Base-by-base conservation (phyloP, 2,329 filamentous ascomycete species). In the Paraconiothyrium sp. region DNA sequence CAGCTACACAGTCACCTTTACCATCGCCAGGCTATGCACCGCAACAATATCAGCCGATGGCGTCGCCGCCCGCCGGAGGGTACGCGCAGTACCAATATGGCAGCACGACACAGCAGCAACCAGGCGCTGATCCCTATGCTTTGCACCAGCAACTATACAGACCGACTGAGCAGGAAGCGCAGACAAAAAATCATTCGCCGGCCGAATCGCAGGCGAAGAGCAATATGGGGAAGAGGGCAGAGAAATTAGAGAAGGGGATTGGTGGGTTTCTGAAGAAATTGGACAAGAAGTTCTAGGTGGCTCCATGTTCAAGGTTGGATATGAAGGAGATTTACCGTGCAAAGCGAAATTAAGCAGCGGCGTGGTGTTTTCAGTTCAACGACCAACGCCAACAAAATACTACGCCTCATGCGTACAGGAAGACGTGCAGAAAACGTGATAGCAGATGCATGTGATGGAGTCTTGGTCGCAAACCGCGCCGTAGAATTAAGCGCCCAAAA, bases 211-310 rank as follows among this genome's bases (percentile, higher is more conserved):
- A 41, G 62, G 62, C 69, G 68, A 48, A 75, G 79, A 63, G 85
- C 83, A 86, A 84, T 73, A 77, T 92, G 34, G 90, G 91, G 70
- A 86, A 89, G 74, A 85, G 87, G 62, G 87, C 90, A 0, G 88
- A 87, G 32, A 84, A 86, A 69, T 70, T 93, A 37, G 91, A 93
- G 80, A 88, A 88, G 76, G 89, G 90, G 1, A 86, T 93, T 4
- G 86, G 87, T 32, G 88, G 89, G 7, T 89, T 93, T 82, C 78
- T 93, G 67, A 92, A 90, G 84, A 92, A 89, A 80, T 85, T 93
- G 77, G 91, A 93, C 81, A 92, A 92, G 87, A 91, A 88, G 74
- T 89, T 90, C 79, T 76, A 67, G 63, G 51, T 72, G 57, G 52
- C 16, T 27, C 20, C 32, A 8, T 37, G 41, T 20, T 39, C 22